These are phyloP conservation scores for Vachellia pachyceras DNA, from an alignment of 306 rosid species.

Conservation along the genomic window DNA sequence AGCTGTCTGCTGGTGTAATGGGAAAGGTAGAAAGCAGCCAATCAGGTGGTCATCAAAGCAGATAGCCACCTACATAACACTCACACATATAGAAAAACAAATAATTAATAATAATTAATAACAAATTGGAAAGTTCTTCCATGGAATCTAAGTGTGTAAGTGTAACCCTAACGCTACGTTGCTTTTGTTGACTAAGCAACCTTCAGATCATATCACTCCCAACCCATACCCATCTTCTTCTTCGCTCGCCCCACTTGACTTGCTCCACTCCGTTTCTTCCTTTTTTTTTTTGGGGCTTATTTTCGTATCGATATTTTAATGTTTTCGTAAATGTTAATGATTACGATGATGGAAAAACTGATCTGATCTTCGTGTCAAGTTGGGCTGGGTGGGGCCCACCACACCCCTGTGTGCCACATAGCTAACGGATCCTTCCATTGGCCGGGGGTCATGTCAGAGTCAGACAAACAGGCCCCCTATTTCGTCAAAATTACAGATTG, in stretches of 20 bases:
- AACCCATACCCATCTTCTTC: neutral
- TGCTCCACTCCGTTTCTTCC: neutral
- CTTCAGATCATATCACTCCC: neutral
- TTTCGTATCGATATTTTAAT: neutral
- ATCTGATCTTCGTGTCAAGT: neutral
- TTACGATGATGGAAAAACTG: neutral
- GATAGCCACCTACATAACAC: too few species aligned
- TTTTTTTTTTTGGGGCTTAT: neutral
- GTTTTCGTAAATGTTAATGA: neutral
- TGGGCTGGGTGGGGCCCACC: slow-evolving; percentile 28
- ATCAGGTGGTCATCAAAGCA: too few species aligned
- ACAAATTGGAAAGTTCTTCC: neutral
- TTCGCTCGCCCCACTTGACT: neutral
- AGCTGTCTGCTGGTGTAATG: neutral
- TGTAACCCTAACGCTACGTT: slow-evolving; percentile 11
- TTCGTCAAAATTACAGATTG: too few species aligned
- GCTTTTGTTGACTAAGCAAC: slow-evolving; percentile 48
- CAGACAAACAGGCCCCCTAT: neutral
- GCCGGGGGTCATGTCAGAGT: neutral
- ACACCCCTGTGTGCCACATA: slow-evolving; percentile 52
- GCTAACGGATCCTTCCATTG: slow-evolving; percentile 44
- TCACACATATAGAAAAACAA: too few species aligned
- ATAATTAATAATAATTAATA: too few species aligned
- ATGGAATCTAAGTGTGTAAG: neutral
- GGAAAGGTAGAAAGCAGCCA: neutral